A percentile compares a stretch with the other conserved stretches of the same genome.
phyloP scores from a whole-genome alignment of 257 asterid species.

The Nicotiana undulata region DNA sequence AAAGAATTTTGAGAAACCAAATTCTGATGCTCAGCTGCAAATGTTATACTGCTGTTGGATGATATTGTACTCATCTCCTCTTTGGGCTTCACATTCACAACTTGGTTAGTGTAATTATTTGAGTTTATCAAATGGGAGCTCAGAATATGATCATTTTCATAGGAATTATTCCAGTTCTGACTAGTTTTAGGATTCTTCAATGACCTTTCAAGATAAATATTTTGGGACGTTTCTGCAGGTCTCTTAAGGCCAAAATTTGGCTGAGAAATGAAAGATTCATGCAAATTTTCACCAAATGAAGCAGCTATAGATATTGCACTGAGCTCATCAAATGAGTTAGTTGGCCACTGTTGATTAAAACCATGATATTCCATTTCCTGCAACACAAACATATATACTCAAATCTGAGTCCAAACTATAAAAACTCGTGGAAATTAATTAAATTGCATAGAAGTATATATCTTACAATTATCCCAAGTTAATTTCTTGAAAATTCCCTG shows the following conservation, averaged over 20 bases:
- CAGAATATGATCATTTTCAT: slow-evolving; percentile 10
- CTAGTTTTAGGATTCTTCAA: slow-evolving; percentile 38
- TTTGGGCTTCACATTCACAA: slow-evolving; percentile 36
- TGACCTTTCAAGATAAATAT: slow-evolving; percentile 22
- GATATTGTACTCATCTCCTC: slow-evolving; percentile 30
- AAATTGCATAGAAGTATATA: too few species aligned
- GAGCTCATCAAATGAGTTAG: slow-evolving; percentile 39
- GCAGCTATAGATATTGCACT: slow-evolving; percentile 23
- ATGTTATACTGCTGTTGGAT: slow-evolving; percentile 14
- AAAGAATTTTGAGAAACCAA: slow-evolving; percentile 16
- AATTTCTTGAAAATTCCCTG: slow-evolving; percentile 49
- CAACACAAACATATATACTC: neutral
- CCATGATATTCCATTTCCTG: slow-evolving; percentile 60
- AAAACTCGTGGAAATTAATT: neutral
- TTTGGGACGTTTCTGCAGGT: slow-evolving; percentile 20
- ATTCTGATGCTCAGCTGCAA: slow-evolving; percentile 20
- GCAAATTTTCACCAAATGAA: slow-evolving; percentile 20
- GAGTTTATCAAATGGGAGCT: slow-evolving; percentile 18
- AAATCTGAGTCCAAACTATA: neutral
- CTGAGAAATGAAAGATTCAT: slow-evolving; percentile 16
- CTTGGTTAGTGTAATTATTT: slow-evolving; percentile 8
- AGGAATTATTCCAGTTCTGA: slow-evolving; percentile 20
- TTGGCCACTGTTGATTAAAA: slow-evolving; percentile 46
- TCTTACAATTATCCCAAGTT: neutral
- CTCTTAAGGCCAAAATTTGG: slow-evolving; percentile 27